Base-by-base conservation (phyloP, 768 basidiomycete species). In the Artomyces pyxidatus region DNA sequence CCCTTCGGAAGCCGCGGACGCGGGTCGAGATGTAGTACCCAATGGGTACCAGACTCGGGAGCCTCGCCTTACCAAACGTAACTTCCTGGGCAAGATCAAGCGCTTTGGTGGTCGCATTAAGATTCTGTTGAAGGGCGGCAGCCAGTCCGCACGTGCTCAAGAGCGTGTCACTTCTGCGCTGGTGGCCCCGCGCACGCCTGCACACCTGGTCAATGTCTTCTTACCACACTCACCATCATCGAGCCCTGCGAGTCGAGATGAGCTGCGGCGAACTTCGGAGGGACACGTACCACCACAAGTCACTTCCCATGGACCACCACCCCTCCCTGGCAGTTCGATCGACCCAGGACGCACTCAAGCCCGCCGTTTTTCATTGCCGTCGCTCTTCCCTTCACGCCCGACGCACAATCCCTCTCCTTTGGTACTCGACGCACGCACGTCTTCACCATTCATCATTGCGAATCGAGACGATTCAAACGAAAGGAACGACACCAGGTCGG, bases 361-460 rank as follows among this genome's bases (percentile, higher is more conserved):
- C 10, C 51, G 37, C 46, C 54, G 54, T 3, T 49, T 55, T 27
- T 55, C 54, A 21, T 39, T 55, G 22, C 52, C 53, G 39, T 49
- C 54, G 4, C 52, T 55, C 19, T 48, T 53, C 37, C 37, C 32
- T 26, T 9, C 52, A 32, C 52, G 54, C 17, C 19, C 35, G 23
- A 29, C 48, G 21, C 30, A 26, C 9, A 17, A 26, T 14, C 27
- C 26, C 3, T 44, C 43, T 3, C 23, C 43, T 5, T 4, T 44
- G 43, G 16, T 28, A n/a, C 43, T 30, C 28, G n/a, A n/a, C n/a
- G 16, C n/a, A 30, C 43, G 19, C 26, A 29, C 26, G 19, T 17
- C 17, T 17, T 17, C 8, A 17, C 14, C 12, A 17, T 12, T 17
- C 27, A 7, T 44, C 42, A 17, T 17, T 16, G 12, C 17, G n/a